Evolutionary conservation across 2,329 filamentous ascomycete species (phyloP).

Genomic region (Sphaerulina vaccinii): DNA sequence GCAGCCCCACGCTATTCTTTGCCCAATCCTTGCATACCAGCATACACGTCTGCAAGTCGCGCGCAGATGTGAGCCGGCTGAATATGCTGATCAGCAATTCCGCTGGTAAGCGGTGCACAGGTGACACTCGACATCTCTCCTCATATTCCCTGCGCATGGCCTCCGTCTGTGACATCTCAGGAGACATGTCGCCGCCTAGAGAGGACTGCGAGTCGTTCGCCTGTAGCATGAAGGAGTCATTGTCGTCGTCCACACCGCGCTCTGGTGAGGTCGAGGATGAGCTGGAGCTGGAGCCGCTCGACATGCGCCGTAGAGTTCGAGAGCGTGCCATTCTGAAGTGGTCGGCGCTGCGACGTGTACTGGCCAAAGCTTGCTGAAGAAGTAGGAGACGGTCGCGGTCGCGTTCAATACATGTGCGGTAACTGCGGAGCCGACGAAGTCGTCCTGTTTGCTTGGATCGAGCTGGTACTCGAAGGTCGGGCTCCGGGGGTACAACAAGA

Average conservation of each 20-base stretch:
- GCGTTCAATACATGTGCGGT: too few relatives aligned
- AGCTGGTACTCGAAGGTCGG: too few relatives aligned
- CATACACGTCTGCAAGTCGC: slow-evolving; percentile 84
- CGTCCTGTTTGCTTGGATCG: too few relatives aligned
- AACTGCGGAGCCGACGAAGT: too few relatives aligned
- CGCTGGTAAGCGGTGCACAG: slow-evolving; percentile 81
- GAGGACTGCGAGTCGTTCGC: slow-evolving; percentile 91
- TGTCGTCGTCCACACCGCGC: slow-evolving; percentile 81
- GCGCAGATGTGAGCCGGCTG: slow-evolving; percentile 68
- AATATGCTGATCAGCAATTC: slow-evolving; percentile 95
- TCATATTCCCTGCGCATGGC: slow-evolving; percentile 54
- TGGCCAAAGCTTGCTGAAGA: neutral
- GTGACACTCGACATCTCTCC: slow-evolving; percentile 68
- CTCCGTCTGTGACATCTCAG: slow-evolving; percentile 63
- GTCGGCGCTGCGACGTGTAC: neutral
- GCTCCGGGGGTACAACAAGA: too few relatives aligned
- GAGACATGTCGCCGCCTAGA: slow-evolving; percentile 66
- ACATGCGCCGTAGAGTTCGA: slow-evolving; percentile 31
- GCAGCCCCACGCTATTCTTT: slow-evolving; percentile 82
- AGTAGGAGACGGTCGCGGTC: neutral
- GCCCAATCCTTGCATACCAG: slow-evolving; percentile 94
- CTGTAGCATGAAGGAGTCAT: slow-evolving; percentile 82
- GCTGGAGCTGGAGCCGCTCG: slow-evolving; percentile 43
- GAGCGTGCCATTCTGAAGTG: slow-evolving; percentile 29
- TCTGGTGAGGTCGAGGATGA: slow-evolving; percentile 74